Evolutionary conservation across 371 early-diverging fungal genomes (phyloP), one percentile per base, ranked within the genome.

Genomic region (Gilbertella persicaria): DNA sequence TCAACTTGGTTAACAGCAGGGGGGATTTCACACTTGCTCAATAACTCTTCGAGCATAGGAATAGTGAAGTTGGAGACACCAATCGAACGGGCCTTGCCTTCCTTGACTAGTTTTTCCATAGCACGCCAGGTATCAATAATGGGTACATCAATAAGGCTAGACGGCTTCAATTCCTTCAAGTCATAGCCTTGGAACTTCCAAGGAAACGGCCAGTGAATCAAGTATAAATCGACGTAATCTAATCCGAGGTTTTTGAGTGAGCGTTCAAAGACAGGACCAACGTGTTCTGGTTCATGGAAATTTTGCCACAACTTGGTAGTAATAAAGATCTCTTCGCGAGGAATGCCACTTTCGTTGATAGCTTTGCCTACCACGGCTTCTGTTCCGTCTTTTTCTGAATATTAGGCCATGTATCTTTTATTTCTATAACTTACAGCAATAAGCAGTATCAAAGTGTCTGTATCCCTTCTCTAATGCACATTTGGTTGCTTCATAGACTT

Each of bases 221-320:
- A 71, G 63, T 95, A 95, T 40, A 96, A 58, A 64, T 98, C 97
- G 24, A 98, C 59, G 62, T 97, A 96, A 25, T 92, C 87, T 23
- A 87, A 56, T 37, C 81, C 78, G 13, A 97, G 75, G 44, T 89
- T 80, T 25, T 74, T 56, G 26, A 97, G 74, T 9, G 93, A 90
- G 5, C 66, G 61, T 30, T 74, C 70, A 41, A 73, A 60, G 5
- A 67, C 83, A 38, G 80, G 69, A 1, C 67, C 54, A 2, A 85
- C 82, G 28, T 78, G 59, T 23, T 78, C 57, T 23, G 82, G 79
- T n/a, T 66, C 58, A 49, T 83, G 84, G 48, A 77, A 69, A 19
- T 84, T 85, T 69, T 90, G 89, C 94, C 93, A 94, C 16, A 97
- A 73, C 73, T 98, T 97, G 50, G 90, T 88, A 4, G 94, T 94